Percentiles rank a stretch among this genome's conserved stretches.
Evolutionary conservation across 768 basidiomycete genomes (phyloP).

Genomic region (Leccinum disarticulatum): DNA sequence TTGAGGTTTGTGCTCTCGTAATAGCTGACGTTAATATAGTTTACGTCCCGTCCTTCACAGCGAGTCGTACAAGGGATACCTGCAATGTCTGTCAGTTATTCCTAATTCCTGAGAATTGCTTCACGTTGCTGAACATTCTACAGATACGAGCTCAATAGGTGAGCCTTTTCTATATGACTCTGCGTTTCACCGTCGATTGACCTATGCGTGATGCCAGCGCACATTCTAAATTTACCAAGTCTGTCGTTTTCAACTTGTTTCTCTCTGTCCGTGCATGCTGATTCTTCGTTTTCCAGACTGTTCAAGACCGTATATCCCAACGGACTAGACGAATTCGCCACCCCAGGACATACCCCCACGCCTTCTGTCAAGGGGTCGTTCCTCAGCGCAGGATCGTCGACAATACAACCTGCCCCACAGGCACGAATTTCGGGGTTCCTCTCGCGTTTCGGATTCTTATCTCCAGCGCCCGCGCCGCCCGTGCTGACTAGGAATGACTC

Average conservation of each 20-base stretch:
- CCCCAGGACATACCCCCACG: slow-evolving; percentile 36
- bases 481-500: slow-evolving; percentile 14
- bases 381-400: slow-evolving; percentile 15
- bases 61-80: slow-evolving; percentile 76
- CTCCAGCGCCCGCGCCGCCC: slow-evolving; percentile 15
- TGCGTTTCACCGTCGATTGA: slow-evolving; percentile 21
- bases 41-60: slow-evolving; percentile 32
- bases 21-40: slow-evolving; percentile 7
- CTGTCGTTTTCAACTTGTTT: slow-evolving; percentile 4
- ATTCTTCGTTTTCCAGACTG: slow-evolving; percentile 40
- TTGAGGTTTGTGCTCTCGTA: slow-evolving; percentile 50
- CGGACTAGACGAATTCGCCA: slow-evolving; percentile 48
- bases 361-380: slow-evolving; percentile 38
- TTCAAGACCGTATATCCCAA: slow-evolving; percentile 67
- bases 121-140: slow-evolving; percentile 11
- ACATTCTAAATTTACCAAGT: slow-evolving; percentile 76
- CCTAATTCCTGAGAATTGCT: background rate
- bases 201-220: slow-evolving; percentile 37
- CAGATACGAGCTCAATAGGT: slow-evolving; percentile 57
- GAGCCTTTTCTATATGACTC: slow-evolving; percentile 15
- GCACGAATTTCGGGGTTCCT: slow-evolving; percentile 36
- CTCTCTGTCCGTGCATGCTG: background rate
- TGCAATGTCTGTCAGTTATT: slow-evolving; percentile 67
- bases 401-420: slow-evolving; percentile 16
- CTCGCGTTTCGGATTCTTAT: slow-evolving; percentile 33